Conservation (phyloP, 768 basidiomycete species). For the Tephrocybe sp. region DNA sequence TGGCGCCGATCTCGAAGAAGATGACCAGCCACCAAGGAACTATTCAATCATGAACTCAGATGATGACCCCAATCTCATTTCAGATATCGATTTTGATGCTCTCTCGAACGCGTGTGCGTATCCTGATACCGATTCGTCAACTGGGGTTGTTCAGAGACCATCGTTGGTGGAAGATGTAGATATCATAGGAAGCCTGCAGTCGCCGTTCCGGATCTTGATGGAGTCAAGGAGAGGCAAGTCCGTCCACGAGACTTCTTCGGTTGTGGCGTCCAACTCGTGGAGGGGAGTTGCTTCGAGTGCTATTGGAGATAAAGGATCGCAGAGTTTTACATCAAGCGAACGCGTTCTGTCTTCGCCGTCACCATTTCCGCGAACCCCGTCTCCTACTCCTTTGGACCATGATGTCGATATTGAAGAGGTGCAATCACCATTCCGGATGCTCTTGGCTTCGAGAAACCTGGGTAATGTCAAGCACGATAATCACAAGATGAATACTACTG, state of each 20-base stretch:
- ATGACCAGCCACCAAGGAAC: no score
- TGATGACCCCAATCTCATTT: neutral
- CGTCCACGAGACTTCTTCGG: neutral
- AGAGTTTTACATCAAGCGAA: no score
- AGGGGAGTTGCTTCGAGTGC: no score
- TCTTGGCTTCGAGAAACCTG: constrained; percentile 11
- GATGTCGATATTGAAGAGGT: neutral
- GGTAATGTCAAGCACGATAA: no score
- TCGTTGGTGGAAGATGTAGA: neutral
- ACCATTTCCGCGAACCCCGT: constrained; percentile 1
- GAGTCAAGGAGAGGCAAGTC: constrained; percentile 5
- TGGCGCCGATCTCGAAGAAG: neutral
- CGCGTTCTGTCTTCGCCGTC: neutral
- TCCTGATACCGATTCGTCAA: neutral
- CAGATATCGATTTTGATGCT: neutral
- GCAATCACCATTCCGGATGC: constrained; percentile 13
- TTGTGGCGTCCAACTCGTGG: neutral
- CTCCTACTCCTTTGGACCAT: neutral
- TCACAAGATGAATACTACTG: neutral
- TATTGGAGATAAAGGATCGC: no score
- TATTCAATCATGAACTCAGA: no score
- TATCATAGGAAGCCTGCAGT: constrained; percentile 9
- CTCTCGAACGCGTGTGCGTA: no score
- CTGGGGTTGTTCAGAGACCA: neutral
- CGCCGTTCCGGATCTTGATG: constrained; percentile 13